Evolutionary conservation across 106 monocot species (phyloP).

Genomic region (Platanthera zijinensis): DNA sequence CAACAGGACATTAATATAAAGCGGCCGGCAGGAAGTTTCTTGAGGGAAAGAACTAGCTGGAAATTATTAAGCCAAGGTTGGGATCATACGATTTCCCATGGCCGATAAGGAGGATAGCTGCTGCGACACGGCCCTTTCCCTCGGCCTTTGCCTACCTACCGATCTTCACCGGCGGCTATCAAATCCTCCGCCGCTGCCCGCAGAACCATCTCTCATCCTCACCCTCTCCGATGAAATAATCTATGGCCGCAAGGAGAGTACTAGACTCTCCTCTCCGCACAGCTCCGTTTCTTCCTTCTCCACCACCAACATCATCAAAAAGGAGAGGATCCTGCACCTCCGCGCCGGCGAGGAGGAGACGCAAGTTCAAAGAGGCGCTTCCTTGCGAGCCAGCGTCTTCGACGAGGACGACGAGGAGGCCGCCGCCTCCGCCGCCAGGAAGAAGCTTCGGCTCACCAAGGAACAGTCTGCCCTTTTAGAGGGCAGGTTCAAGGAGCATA

Average conservation of each 20-base stretch:
- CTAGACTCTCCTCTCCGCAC: constrained; percentile 20
- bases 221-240: constrained; percentile 31
- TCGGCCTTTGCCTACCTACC: background rate
- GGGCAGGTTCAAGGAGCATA: constrained; percentile 14
- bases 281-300: constrained; percentile 40
- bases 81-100: background rate
- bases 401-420: background rate
- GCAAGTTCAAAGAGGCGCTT: constrained; percentile 24
- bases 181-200: background rate
- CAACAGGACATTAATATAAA: background rate
- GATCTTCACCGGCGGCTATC: background rate
- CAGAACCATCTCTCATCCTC: constrained; percentile 40
- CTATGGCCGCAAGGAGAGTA: background rate
- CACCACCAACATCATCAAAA: constrained; percentile 32
- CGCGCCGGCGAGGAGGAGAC: constrained; percentile 8
- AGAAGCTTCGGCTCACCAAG: constrained; percentile 13
- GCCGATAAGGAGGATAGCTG: background rate
- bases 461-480: constrained; percentile 17
- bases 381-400: background rate
- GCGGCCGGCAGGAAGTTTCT: background rate
- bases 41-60: background rate
- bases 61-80: background rate
- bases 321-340: constrained; percentile 1
- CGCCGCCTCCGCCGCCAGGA: background rate
- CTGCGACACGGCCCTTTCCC: constrained; percentile 5